Evolutionary conservation across 2,329 filamentous ascomycete species (phyloP).

Genomic region (Cyclaneusma minus): DNA sequence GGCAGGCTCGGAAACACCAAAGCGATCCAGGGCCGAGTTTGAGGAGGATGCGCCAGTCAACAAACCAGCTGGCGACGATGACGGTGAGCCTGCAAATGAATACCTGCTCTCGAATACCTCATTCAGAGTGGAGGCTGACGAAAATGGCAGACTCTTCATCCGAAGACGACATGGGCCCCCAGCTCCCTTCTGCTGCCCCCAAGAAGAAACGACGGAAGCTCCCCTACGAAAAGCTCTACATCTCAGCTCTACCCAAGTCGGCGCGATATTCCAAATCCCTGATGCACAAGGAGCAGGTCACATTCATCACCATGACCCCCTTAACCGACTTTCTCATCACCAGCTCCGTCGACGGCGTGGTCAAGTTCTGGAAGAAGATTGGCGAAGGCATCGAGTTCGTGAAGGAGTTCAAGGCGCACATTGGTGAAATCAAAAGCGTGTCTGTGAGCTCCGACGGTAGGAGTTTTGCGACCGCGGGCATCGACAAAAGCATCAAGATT

Average conservation of each 20-base stretch:
- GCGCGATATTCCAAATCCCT: slow-evolving; percentile 82
- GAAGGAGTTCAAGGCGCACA: slow-evolving; percentile 90
- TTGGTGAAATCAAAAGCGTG: slow-evolving; percentile 68
- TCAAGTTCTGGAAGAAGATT: slow-evolving; percentile 99
- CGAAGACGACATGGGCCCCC: slow-evolving; percentile 78
- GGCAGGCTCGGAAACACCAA: too few relatives aligned
- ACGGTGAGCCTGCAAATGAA: too few relatives aligned
- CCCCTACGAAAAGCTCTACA: slow-evolving; percentile 87
- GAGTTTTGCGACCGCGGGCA: slow-evolving; percentile 81
- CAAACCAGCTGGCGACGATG: too few relatives aligned
- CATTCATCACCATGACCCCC: slow-evolving; percentile 77
- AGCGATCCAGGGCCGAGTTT: too few relatives aligned
- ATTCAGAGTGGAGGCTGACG: not conserved
- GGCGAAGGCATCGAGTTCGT: slow-evolving; percentile 88
- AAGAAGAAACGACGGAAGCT: slow-evolving; percentile 88
- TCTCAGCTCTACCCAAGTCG: slow-evolving; percentile 73
- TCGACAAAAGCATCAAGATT: slow-evolving; percentile 66
- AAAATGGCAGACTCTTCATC: slow-evolving; percentile 20
- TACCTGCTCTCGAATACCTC: not conserved
- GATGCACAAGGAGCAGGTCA: slow-evolving; percentile 95
- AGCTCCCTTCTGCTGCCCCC: slow-evolving; percentile 65
- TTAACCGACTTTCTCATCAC: slow-evolving; percentile 92
- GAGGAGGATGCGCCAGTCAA: too few relatives aligned
- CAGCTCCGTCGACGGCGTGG: slow-evolving; percentile 82
- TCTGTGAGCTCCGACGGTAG: slow-evolving; percentile 80